Conservation (phyloP, 1,284 basidiomycete genomes). For the Melanopsichium pennsylvanicum region DNA sequence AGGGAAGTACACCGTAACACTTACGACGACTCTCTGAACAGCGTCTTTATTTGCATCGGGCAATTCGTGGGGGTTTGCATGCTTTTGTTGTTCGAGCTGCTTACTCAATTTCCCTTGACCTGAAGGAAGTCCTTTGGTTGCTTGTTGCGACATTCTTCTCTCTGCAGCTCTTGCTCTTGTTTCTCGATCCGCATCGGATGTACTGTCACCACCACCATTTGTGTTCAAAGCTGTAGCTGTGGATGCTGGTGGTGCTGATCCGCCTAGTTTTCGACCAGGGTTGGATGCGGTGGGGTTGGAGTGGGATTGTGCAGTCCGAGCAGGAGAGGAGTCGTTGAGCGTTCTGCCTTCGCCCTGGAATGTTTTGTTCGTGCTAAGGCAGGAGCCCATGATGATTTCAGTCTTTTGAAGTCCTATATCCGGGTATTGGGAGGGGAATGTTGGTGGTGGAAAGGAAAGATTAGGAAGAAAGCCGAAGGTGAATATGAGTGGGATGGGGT, state of each 20-base stretch:
- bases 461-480: no score
- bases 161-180: constrained; percentile 36
- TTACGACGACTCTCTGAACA: constrained; percentile 34
- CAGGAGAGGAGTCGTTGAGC: constrained; percentile 3
- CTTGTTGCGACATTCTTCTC: constrained; percentile 17
- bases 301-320: neutral
- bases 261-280: constrained; percentile 13
- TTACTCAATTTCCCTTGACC: constrained; percentile 31
- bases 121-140: constrained; percentile 22
- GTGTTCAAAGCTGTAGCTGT: neutral
- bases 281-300: neutral
- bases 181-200: constrained; percentile 18
- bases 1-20: no score
- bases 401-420: no score
- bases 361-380: constrained; percentile 17
- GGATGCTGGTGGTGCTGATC: neutral
- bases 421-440: no score
- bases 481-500: no score
- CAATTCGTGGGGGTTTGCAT: constrained; percentile 4
- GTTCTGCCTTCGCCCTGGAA: constrained; percentile 30
- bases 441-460: neutral
- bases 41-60: constrained; percentile 9
- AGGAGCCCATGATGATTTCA: constrained; percentile 33
- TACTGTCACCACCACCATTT: no score
- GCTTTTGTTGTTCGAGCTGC: constrained; percentile 19